These are phyloP conservation scores for Echinochloa phyllopogon DNA, from an alignment of 176 grass and related monocot species.

Conservation along the genomic window DNA sequence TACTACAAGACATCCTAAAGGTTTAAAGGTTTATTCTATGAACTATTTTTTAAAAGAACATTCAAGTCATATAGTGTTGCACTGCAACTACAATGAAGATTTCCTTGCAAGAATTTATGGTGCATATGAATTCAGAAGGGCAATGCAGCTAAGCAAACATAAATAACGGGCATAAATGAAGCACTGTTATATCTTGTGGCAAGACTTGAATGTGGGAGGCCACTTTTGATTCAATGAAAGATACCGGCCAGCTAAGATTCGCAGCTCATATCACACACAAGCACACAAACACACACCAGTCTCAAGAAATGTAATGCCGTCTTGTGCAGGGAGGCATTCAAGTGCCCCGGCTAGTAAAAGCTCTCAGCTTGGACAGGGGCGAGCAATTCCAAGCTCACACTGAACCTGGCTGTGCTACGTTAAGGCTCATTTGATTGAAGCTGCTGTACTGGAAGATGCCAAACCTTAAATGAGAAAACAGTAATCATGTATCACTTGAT, in stretches of 20 bases:
- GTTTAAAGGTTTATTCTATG: not conserved
- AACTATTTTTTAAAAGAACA: constrained; percentile 20
- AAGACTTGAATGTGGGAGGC: constrained; percentile 64
- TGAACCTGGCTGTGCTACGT: constrained; percentile 43
- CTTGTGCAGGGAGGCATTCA: constrained; percentile 67
- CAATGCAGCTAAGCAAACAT: constrained; percentile 60
- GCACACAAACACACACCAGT: constrained; percentile 38
- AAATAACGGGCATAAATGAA: constrained; percentile 63
- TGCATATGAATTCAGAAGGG: constrained; percentile 46
- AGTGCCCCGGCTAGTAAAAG: constrained; percentile 55
- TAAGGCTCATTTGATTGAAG: constrained; percentile 53
- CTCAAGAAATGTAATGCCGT: constrained; percentile 51
- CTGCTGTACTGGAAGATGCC: constrained; percentile 59
- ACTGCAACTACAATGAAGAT: constrained; percentile 48
- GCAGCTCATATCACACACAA: constrained; percentile 49
- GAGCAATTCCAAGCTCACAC: constrained; percentile 55
- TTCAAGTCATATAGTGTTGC: not conserved
- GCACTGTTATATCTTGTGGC: constrained; percentile 67
- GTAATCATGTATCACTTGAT: constrained; percentile 57
- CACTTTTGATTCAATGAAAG: constrained; percentile 64
- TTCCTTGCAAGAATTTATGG: constrained; percentile 53
- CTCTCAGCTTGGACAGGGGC: constrained; percentile 56
- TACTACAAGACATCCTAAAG: not conserved
- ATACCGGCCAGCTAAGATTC: constrained; percentile 58
- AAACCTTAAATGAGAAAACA: constrained; percentile 62